phyloP scores from a whole-genome alignment of 2,329 filamentous ascomycete genomes.

The Colletotrichum caudatum region DNA sequence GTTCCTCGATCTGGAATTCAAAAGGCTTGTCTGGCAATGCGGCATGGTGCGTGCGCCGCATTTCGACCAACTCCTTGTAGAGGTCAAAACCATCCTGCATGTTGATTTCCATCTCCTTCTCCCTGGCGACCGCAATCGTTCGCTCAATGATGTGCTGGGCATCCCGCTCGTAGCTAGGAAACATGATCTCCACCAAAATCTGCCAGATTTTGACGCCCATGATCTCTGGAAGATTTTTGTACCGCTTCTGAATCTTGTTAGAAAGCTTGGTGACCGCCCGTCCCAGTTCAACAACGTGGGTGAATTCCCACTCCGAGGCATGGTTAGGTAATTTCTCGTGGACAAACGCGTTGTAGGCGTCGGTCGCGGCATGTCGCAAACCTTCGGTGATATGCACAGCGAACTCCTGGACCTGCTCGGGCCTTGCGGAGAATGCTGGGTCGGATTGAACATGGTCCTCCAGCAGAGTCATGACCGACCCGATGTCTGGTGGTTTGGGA shows the following conservation, averaged over 20 bases:
- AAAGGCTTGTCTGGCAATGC: constrained; percentile 81
- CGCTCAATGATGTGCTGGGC: constrained; percentile 85
- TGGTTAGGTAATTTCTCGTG: constrained; percentile 83
- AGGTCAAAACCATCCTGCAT: constrained; percentile 94
- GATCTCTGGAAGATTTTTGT: constrained; percentile 86
- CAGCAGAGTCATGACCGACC: constrained; percentile 82
- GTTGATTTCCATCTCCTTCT: constrained; percentile 79
- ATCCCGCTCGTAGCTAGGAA: constrained; percentile 92
- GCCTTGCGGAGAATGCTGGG: constrained; percentile 76
- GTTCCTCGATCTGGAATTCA: constrained; percentile 86
- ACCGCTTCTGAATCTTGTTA: constrained; percentile 92
- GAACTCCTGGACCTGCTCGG: constrained; percentile 79
- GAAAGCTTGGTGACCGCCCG: constrained; percentile 87
- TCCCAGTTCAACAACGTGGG: constrained; percentile 88
- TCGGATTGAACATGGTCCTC: constrained; percentile 86
- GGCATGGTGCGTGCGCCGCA: constrained; percentile 83
- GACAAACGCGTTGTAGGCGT: constrained; percentile 84
- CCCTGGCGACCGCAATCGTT: constrained; percentile 80
- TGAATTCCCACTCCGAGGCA: constrained; percentile 89
- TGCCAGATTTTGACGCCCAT: constrained; percentile 77
- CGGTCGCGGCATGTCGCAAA: constrained; percentile 78
- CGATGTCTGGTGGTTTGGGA: constrained; percentile 84
- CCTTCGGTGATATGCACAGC: constrained; percentile 77
- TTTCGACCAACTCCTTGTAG: constrained; percentile 88
- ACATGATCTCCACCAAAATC: constrained; percentile 83